Percentiles rank a stretch among this genome's conserved stretches.
phyloP scores from a whole-genome alignment of 495 filamentous ascomycete species.

The Geoglossum glabrum region DNA sequence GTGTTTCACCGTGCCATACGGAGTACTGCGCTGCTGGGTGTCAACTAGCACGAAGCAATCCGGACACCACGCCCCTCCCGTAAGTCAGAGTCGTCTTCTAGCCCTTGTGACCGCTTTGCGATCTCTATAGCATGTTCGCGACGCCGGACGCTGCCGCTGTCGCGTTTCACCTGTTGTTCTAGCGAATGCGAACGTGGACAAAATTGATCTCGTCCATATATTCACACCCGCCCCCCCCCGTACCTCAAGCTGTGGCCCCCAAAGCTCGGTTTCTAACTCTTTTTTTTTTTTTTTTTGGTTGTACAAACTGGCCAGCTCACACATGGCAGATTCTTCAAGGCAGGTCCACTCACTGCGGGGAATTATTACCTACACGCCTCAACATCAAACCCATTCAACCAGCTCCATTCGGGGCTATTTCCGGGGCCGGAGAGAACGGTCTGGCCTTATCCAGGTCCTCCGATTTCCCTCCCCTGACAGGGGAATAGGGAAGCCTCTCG shows the following conservation, averaged over 20 bases:
- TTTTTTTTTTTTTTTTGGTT: neutral
- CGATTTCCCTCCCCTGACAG: constrained; percentile 8
- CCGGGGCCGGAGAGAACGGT: neutral
- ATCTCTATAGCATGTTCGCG: neutral
- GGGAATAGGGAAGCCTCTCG: neutral
- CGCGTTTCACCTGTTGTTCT: neutral
- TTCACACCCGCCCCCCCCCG: no score
- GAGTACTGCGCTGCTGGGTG: no score
- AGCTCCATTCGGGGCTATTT: neutral
- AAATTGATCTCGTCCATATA: neutral
- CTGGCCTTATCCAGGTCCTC: constrained; percentile 7
- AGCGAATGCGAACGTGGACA: neutral
- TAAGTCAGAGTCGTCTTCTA: neutral
- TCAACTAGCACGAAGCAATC: neutral
- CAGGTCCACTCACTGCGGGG: neutral
- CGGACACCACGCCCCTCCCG: neutral
- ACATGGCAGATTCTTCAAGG: neutral
- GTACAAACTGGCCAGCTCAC: neutral
- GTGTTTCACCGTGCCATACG: no score
- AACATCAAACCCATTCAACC: neutral
- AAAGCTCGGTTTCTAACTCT: neutral
- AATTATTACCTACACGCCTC: neutral
- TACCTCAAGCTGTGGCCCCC: neutral
- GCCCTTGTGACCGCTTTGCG: no score
- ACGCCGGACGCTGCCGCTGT: neutral